Percentiles rank a stretch among this genome's conserved stretches.
These are phyloP conservation scores for Daldinia concentrica DNA, from an alignment of 495 filamentous ascomycete genomes.

Conservation along the genomic window DNA sequence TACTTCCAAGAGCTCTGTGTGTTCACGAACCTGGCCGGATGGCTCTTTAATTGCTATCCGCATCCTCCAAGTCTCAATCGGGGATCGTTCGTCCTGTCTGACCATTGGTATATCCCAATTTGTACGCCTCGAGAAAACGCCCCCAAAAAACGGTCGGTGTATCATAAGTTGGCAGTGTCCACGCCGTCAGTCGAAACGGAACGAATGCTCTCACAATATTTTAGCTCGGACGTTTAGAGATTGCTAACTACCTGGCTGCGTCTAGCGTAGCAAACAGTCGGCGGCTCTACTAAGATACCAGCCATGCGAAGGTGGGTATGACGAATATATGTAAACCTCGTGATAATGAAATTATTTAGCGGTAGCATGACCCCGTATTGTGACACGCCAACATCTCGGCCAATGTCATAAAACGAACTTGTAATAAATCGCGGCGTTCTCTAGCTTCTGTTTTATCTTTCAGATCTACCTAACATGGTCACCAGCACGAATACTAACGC, in stretches of 20 bases:
- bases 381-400: conserved; percentile 25
- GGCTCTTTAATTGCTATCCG: not conserved
- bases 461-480: not conserved
- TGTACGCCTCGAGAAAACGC: not conserved
- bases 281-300: conserved; percentile 4
- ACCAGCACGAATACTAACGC: not conserved
- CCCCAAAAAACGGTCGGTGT: not conserved
- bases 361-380: conserved; percentile 36
- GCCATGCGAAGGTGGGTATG: conserved; percentile 31
- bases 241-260: not conserved
- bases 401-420: conserved; percentile 5
- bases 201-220: not conserved
- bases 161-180: not conserved
- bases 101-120: not conserved
- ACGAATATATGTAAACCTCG: conserved; percentile 28
- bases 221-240: not conserved
- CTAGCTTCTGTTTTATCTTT: not conserved
- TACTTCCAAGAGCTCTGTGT: not conserved
- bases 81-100: not conserved
- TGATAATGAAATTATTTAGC: conserved; percentile 32
- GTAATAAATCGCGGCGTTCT: not conserved
- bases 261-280: conserved; percentile 14
- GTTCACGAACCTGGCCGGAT: not conserved
- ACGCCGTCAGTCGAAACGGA: no score
- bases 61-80: not conserved